A percentile compares a stretch with the other conserved stretches of the same genome.
These are phyloP conservation scores for Capsella bursapastoris DNA, from an alignment of 345 rosid species.

Conservation along the genomic window DNA sequence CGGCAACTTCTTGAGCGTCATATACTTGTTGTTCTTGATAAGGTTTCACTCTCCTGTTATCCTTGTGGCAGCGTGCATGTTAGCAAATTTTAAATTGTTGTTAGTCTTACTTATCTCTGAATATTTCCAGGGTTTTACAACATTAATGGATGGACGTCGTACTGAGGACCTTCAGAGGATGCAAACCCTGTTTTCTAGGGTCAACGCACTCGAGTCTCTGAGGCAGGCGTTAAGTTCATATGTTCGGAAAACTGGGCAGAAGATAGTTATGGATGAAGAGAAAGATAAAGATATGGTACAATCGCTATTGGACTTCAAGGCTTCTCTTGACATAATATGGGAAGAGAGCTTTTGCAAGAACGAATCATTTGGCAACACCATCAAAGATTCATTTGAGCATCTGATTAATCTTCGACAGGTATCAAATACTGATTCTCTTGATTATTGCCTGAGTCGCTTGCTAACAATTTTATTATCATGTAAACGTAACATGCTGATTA, in stretches of 20 bases:
- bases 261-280: slow-evolving; percentile 94
- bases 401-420: slow-evolving; percentile 98
- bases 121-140: slow-evolving; percentile 75
- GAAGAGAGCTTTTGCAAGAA: slow-evolving; percentile 93
- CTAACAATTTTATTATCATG: slow-evolving; percentile 4
- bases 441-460: slow-evolving; percentile 8
- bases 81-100: background rate
- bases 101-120: slow-evolving; percentile 23
- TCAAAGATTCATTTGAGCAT: slow-evolving; percentile 96
- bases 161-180: slow-evolving; percentile 86
- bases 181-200: slow-evolving; percentile 80
- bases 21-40: slow-evolving; percentile 84
- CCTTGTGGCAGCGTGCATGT: slow-evolving; percentile 6
- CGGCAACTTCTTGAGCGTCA: slow-evolving; percentile 91
- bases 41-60: slow-evolving; percentile 54
- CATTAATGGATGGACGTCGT: slow-evolving; percentile 94
- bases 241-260: slow-evolving; percentile 82
- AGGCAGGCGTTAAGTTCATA: slow-evolving; percentile 84
- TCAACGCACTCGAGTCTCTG: slow-evolving; percentile 80
- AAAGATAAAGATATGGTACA: slow-evolving; percentile 97
- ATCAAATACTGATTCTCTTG: slow-evolving; percentile 13
- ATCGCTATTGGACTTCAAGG: slow-evolving; percentile 86
- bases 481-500: slow-evolving; percentile 9
- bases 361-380: slow-evolving; percentile 84
- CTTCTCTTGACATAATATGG: slow-evolving; percentile 86